Percentiles rank a stretch among this genome's conserved stretches.
Evolutionary conservation across 495 filamentous ascomycete genomes (phyloP).

Genomic region (Aspergillus conjunctus): DNA sequence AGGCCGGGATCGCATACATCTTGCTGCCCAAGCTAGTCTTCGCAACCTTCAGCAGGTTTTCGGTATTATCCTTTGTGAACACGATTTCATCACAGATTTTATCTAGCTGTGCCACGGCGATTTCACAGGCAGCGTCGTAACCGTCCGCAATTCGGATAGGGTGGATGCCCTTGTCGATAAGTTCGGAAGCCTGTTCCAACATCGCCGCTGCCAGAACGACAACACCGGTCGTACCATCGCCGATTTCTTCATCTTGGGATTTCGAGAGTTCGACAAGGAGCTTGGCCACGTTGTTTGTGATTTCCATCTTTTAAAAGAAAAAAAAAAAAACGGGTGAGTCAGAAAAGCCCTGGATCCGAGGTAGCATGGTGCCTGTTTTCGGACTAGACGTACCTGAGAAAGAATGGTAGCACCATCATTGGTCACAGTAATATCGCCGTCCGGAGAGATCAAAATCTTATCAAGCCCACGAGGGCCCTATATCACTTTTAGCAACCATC

Average conservation of each 20-base stretch:
- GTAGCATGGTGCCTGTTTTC: not conserved
- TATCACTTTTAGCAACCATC: conserved; percentile 26
- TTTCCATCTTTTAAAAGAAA: conserved; percentile 74
- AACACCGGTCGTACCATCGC: conserved; percentile 97
- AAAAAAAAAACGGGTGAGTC: conserved; percentile 17
- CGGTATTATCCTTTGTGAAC: conserved; percentile 74
- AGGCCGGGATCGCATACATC: conserved; percentile 56
- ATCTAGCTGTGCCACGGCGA: conserved; percentile 89
- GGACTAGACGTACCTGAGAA: conserved; percentile 60
- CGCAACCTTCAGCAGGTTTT: conserved; percentile 89
- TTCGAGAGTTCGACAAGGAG: conserved; percentile 97
- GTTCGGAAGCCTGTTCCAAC: conserved; percentile 93
- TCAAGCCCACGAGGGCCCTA: conserved; percentile 93
- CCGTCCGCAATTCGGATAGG: conserved; percentile 98
- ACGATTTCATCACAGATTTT: conserved; percentile 87
- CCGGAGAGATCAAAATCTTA: conserved; percentile 98
- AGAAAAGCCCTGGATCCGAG: not conserved
- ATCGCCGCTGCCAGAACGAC: conserved; percentile 95
- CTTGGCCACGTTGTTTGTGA: conserved; percentile 97
- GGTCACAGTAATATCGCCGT: conserved; percentile 98
- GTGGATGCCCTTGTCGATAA: conserved; percentile 99
- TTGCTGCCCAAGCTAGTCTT: conserved; percentile 97
- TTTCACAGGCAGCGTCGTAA: conserved; percentile 95
- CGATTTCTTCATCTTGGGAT: conserved; percentile 98
- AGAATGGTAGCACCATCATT: conserved; percentile 99